Base-by-base conservation (phyloP, 345 rosid species). In the Geranium brycei region DNA sequence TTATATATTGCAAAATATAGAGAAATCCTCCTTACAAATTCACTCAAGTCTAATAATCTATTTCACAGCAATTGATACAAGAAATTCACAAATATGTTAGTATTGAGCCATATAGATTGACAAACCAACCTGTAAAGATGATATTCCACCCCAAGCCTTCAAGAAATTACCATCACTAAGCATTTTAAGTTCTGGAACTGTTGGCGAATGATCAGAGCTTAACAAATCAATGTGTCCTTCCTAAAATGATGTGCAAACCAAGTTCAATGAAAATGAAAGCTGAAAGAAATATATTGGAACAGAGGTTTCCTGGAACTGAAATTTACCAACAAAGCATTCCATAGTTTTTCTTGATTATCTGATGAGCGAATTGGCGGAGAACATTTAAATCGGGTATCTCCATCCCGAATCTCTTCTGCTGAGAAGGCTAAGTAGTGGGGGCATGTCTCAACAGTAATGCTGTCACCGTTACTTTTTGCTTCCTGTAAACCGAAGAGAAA, bases 141-240 rank as follows among this genome's bases (percentile, higher is more conserved):
- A 93, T 69, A 93, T 85, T 57, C 99, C 97, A 62, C 99, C 99
- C 99, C 99, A 93, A 69, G 97, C 99, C 72, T 69, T 83, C 81
- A 93, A 77, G 72, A 93, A 90, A 75, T 90, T 70, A 55, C 96
- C 99, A 74, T 90, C 91, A 64, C 65, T 59, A 11, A 82, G 68
- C 67, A 79, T 88, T 79, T 90, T 92, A 64, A 90, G 88, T 65
- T 86, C 87, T 64, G 99, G 95, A 56, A 66, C 62, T 18, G 99
- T 81, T 64, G 97, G 97, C 7, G 99, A 93, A 86, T 93, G 97
- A 82, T 93, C 99, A 63, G 99, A 93, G 62, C 96, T 88, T 66
- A 93, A 61, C 86, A 90, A 70, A 78, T 90, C 99, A 64, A 93
- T 85, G 62, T 85, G 84, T 68, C 97, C 99, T 56, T 74, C 87